Conservation (phyloP, 1,139 yeast species). For the Geotrichum aggregatum region DNA sequence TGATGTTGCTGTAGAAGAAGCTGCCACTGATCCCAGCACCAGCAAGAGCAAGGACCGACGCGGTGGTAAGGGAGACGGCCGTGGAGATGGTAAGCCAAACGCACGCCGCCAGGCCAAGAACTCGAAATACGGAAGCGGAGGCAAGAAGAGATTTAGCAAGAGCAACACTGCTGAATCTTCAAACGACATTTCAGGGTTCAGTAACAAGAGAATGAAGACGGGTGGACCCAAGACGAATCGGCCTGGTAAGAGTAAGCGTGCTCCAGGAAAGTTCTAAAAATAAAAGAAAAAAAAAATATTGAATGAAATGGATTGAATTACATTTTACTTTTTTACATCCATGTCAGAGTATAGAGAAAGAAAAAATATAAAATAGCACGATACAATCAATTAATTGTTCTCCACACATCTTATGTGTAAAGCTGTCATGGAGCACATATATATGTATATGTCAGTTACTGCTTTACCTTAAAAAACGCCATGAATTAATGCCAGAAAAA, state of each 20-base stretch:
- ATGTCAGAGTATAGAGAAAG: too few relatives aligned
- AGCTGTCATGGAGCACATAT: too few relatives aligned
- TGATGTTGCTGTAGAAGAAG: conserved; percentile 82
- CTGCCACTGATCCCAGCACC: conserved; percentile 53
- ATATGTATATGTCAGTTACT: too few relatives aligned
- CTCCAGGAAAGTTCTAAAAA: conserved; percentile 7
- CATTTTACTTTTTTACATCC: background rate
- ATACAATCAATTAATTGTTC: too few relatives aligned
- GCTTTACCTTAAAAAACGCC: too few relatives aligned
- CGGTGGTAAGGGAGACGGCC: conserved; percentile 26
- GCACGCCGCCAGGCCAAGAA: conserved; percentile 66
- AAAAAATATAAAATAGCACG: too few relatives aligned
- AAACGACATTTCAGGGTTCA: conserved; percentile 64
- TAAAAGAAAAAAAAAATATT: conserved; percentile 4
- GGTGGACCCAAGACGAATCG: conserved; percentile 40
- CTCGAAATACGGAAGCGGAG: conserved; percentile 66
- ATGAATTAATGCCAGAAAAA: too few relatives aligned
- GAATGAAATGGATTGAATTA: conserved; percentile 4
- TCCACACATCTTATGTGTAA: too few relatives aligned
- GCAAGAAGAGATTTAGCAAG: conserved; percentile 69
- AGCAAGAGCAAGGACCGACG: conserved; percentile 30
- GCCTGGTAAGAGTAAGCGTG: conserved; percentile 73
- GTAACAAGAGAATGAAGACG: conserved; percentile 52
- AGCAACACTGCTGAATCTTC: conserved; percentile 72
- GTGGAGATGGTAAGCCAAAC: conserved; percentile 50